phyloP scores from a whole-genome alignment of 345 rosid species.

The Lepidium africanum region DNA sequence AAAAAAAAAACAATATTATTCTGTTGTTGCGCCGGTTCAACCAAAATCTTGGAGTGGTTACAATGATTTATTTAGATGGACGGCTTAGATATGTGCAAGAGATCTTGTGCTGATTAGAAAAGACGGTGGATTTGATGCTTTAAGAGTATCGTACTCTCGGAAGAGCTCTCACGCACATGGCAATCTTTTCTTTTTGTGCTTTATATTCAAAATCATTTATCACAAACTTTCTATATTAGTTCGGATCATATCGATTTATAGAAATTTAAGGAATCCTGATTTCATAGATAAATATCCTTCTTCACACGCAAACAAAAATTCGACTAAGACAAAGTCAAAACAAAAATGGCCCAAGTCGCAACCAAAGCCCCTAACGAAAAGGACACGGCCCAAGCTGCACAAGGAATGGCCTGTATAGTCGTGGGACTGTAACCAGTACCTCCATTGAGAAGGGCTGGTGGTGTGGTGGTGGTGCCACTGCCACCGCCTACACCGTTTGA shows the following conservation, averaged over 20 bases:
- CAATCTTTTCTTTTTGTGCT: neutral
- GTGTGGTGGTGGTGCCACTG: conserved; percentile 2
- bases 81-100: conserved; percentile 13
- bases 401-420: conserved; percentile 22
- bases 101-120: conserved; percentile 15
- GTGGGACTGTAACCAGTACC: conserved; percentile 16
- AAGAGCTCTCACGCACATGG: conserved; percentile 1
- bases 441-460: conserved; percentile 13
- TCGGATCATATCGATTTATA: neutral
- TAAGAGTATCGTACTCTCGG: neutral
- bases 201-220: neutral
- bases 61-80: conserved; percentile 3
- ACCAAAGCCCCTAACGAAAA: neutral
- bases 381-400: conserved; percentile 11
- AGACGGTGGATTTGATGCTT: conserved; percentile 12
- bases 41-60: conserved; percentile 19
- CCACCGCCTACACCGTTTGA: conserved; percentile 5
- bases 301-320: neutral
- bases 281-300: no score
- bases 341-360: conserved; percentile 10
- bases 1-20: conserved; percentile 1
- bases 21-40: conserved; percentile 11
- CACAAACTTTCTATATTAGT: neutral
- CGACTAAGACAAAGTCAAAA: conserved; percentile 1
- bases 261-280: neutral